Base-by-base conservation (phyloP, 2,329 filamentous ascomycete species). In the Teratosphaeria epicoccoides region DNA sequence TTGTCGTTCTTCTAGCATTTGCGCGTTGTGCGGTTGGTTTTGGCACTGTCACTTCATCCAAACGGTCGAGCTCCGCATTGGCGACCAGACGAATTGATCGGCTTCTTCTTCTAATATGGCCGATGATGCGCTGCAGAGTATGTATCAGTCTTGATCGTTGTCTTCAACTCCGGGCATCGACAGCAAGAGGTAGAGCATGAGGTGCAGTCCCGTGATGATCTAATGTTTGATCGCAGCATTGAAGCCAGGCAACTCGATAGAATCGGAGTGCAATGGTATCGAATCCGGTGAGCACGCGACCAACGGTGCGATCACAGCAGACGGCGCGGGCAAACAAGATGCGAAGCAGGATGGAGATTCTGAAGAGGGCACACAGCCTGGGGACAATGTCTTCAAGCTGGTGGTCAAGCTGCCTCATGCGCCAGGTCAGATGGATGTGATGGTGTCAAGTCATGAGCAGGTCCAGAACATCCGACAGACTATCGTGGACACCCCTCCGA, bases 401-500 rank as follows among this genome's bases (percentile, higher is more conserved):
- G 86, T 82, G 55, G 82, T 97, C 64, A 81, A 85, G 68, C 80
- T 96, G 53, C 91, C 91, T 51, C 85, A 90, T 66, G 80, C 83
- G 61, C 82, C 87, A 11, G 79, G 82, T 62, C 83, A 87, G 71
- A 86, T 94, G 64, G 82, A 90, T 68, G 83, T 96, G 61, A 90
- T 88, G 81, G 89, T 94, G 71, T 71, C 79, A 73, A 59, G 84
- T 59, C 87, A 95, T 76, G 94, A 98, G 73, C 91, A 96, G 70
- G 85, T 97, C 55, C 93, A 97, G 71, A 93, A 98, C 76, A 84
- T 98, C 62, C 87, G 93, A 60, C 93, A 97, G 72, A 91, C 90
- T 56, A 87, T 98, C 68, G 89, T 96, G 72, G 93, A 98, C 71
- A 79, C 89, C 47, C 93, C 93, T 4, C 79, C 85, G 54, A 94